Conservation (phyloP, 208 protist species). For the Trypanosoma scelopori region DNA sequence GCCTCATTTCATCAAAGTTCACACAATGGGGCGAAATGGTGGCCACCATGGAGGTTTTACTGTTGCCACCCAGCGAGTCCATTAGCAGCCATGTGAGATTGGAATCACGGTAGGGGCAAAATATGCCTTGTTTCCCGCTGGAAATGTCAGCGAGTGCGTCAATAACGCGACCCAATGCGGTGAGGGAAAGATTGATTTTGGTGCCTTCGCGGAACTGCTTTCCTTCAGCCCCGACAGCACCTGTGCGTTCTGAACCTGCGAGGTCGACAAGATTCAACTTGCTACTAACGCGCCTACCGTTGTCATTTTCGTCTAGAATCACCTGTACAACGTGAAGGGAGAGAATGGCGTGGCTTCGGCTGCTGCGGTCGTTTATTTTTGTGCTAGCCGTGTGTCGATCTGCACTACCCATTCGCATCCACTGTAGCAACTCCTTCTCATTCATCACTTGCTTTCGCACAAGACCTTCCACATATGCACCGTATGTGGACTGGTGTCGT, state of each 20-base stretch:
- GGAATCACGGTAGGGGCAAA: slow-evolving; percentile 89
- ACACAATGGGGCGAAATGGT: slow-evolving; percentile 84
- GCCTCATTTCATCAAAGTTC: slow-evolving; percentile 91
- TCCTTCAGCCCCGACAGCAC: slow-evolving; percentile 58
- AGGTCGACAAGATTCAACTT: slow-evolving; percentile 94
- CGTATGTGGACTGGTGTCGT: slow-evolving; percentile 59
- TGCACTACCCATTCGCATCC: slow-evolving; percentile 71
- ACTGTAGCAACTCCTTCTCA: slow-evolving; percentile 67
- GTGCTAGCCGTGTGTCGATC: slow-evolving; percentile 84
- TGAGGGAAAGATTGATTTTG: slow-evolving; percentile 93
- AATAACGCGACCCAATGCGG: slow-evolving; percentile 90
- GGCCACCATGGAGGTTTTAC: slow-evolving; percentile 96
- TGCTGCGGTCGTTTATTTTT: slow-evolving; percentile 88
- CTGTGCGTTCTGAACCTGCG: slow-evolving; percentile 89
- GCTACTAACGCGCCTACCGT: slow-evolving; percentile 49
- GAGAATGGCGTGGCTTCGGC: slow-evolving; percentile 89
- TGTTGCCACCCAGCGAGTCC: slow-evolving; percentile 88
- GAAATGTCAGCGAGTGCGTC: slow-evolving; percentile 77
- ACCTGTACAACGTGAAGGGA: slow-evolving; percentile 67
- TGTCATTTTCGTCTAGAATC: slow-evolving; percentile 51
- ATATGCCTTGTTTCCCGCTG: slow-evolving; percentile 49
- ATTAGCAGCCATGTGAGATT: slow-evolving; percentile 88
- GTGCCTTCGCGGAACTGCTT: slow-evolving; percentile 71
- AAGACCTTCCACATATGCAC: slow-evolving; percentile 82
- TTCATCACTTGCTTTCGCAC: slow-evolving; percentile 42